Evolutionary conservation across 352 stramenopile species (phyloP).

Genomic region (Globisporangium middletonii): DNA sequence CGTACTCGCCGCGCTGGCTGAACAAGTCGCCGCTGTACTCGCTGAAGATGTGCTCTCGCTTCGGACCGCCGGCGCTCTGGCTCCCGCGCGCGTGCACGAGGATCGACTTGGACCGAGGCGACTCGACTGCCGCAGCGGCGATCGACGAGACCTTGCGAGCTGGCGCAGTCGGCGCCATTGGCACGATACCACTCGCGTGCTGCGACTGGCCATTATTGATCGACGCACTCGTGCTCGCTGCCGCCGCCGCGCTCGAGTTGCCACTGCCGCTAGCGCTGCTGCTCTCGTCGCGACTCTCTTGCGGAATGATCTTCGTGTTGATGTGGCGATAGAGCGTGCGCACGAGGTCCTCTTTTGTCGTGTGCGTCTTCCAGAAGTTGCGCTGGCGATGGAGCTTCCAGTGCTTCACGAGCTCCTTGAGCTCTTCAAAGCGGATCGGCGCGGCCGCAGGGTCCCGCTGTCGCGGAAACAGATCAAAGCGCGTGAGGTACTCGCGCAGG

Average conservation of each 20-base stretch:
- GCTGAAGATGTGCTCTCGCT: conserved; percentile 46
- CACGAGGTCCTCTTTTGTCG: conserved; percentile 85
- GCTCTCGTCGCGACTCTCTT: conserved; percentile 47
- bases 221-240: neutral
- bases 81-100: conserved; percentile 21
- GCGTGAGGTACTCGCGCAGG: conserved; percentile 76
- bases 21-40: conserved; percentile 80
- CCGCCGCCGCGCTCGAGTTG: neutral
- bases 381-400: conserved; percentile 88
- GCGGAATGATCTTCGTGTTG: conserved; percentile 79
- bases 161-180: conserved; percentile 28
- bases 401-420: conserved; percentile 88
- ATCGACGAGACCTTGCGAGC: conserved; percentile 32
- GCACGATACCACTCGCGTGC: conserved; percentile 1
- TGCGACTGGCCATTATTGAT: conserved; percentile 5
- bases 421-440: conserved; percentile 85
- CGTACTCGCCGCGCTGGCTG: conserved; percentile 75
- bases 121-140: conserved; percentile 22
- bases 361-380: conserved; percentile 89
- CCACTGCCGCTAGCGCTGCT: conserved; percentile 5
- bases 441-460: conserved; percentile 66
- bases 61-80: conserved; percentile 18
- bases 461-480: conserved; percentile 71
- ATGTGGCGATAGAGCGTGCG: conserved; percentile 82
- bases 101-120: conserved; percentile 54